Evolutionary conservation across 441 rosid species (phyloP), one percentile per base, ranked within the genome.

Genomic region (Arabidopsis lyrata): DNA sequence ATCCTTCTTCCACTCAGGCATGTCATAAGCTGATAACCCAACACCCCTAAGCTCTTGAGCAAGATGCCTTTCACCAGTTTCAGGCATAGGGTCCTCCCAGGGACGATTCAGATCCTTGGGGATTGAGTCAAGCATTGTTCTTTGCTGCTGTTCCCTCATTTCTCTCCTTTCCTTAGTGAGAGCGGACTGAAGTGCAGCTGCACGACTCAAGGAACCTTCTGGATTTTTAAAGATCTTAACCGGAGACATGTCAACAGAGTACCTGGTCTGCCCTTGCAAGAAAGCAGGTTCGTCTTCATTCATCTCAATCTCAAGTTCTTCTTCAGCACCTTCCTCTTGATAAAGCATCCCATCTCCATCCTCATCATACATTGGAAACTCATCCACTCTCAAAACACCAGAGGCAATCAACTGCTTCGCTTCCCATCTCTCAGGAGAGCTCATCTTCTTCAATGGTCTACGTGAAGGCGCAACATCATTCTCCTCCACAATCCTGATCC

Each of bases 1-100:
- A 77, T 90, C 94, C 80, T 88, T 90, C 85, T 90, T 88, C 94
- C 97, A 90, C 63, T 90, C 94, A n/a, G 97, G 97, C 94, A 87
- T 87, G 80, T 90, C 89, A 66, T 88, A 88, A 49, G 94, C 94
- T 9, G 97, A 90, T 70, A 90, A 77, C 27, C 96, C 94, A 31
- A 90, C 94, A 65, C 96, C 96, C 41, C 96, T 82, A 45, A 90
- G 92, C 83, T 91, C 97, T 77, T 91, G 95, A 5, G 97, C 97
- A 8, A 91, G 95, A 87, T 89, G 97, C 59, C 95, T 87, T 82
- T 91, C 97, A 39, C 97, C 91, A n/a, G 89, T 89, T 87, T 89
- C 93, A 2, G 97, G 97, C 93, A 91, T 91, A 49, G 95, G 97
- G 47, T 89, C 95, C 78, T 91, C 91, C 97, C 97, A 91, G 36